Percentiles rank a stretch among this genome's conserved stretches.
Conservation (phyloP, 73 alveolate genomes). For the Stentor roeselii region DNA sequence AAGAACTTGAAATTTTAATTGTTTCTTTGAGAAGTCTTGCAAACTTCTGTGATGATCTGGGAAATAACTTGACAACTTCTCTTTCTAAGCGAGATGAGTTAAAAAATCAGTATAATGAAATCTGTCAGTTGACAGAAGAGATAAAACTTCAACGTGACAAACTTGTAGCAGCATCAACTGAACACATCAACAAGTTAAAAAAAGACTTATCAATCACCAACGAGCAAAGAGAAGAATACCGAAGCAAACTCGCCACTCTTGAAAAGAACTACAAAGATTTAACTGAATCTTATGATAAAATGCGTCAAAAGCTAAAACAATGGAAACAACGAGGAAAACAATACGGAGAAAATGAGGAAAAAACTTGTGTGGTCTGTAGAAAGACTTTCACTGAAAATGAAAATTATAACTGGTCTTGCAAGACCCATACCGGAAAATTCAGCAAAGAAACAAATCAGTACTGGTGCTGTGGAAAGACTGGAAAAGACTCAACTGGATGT, state of each 20-base stretch:
- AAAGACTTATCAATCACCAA: background rate
- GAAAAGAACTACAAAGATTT: constrained; percentile 6
- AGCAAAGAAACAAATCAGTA: constrained; percentile 51
- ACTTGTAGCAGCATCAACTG: constrained; percentile 1
- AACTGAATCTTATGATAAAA: background rate
- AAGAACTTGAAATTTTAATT: background rate
- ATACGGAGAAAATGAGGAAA: constrained; percentile 36
- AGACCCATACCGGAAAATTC: constrained; percentile 54
- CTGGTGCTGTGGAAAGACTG: constrained; percentile 74
- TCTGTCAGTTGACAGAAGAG: constrained; percentile 16
- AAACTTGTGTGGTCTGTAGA: constrained; percentile 60
- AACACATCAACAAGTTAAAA: background rate
- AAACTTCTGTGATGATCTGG: background rate
- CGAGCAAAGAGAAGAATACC: background rate
- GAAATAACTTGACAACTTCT: background rate
- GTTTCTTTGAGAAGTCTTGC: background rate
- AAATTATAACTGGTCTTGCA: constrained; percentile 68
- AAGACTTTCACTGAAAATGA: constrained; percentile 58
- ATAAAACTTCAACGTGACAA: background rate
- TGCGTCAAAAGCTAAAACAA: constrained; percentile 25
- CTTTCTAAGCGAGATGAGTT: background rate
- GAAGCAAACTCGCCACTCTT: background rate
- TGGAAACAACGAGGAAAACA: constrained; percentile 27
- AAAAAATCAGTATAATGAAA: background rate
- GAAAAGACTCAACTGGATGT: constrained; percentile 64